Percentiles rank a stretch among this genome's conserved stretches.
phyloP scores from a whole-genome alignment of 495 filamentous ascomycete genomes.

The Stereocaulon alpinum region DNA sequence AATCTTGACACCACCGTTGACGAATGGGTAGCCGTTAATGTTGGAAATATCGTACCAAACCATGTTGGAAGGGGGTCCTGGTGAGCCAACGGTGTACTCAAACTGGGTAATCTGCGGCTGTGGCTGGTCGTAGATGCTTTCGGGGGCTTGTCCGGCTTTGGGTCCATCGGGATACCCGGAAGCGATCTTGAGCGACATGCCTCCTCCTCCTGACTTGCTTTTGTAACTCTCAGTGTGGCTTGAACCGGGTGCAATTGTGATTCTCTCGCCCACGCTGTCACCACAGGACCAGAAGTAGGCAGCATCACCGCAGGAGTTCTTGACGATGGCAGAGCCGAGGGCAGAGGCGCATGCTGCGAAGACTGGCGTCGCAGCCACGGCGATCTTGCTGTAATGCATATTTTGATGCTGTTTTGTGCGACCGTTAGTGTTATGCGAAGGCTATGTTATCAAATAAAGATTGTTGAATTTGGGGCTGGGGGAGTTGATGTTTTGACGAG shows the following conservation, averaged over 20 bases:
- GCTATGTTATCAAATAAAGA: not conserved
- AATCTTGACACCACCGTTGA: constrained; percentile 13
- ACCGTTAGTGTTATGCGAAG: not conserved
- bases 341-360: constrained; percentile 12
- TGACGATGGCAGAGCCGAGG: constrained; percentile 1
- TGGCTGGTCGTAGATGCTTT: constrained; percentile 9
- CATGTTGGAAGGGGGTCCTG: constrained; percentile 7
- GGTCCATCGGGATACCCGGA: not conserved
- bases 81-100: constrained; percentile 15
- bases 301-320: constrained; percentile 13
- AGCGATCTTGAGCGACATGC: constrained; percentile 13
- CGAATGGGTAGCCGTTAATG: constrained; percentile 18
- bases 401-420: constrained; percentile 3
- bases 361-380: constrained; percentile 15
- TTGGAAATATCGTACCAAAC: constrained; percentile 19
- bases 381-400: constrained; percentile 13
- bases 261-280: not conserved
- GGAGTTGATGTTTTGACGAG: not conserved
- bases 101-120: constrained; percentile 15
- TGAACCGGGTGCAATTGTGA: not conserved
- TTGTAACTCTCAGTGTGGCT: constrained; percentile 7
- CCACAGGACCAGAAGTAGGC: constrained; percentile 10
- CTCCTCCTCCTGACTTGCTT: constrained; percentile 11
- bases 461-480: not conserved
- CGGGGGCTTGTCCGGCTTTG: not conserved